Percentiles rank a stretch among this genome's conserved stretches.
These are phyloP conservation scores for Blumeriella jaapii DNA, from an alignment of 2,329 filamentous ascomycete genomes.

Conservation along the genomic window DNA sequence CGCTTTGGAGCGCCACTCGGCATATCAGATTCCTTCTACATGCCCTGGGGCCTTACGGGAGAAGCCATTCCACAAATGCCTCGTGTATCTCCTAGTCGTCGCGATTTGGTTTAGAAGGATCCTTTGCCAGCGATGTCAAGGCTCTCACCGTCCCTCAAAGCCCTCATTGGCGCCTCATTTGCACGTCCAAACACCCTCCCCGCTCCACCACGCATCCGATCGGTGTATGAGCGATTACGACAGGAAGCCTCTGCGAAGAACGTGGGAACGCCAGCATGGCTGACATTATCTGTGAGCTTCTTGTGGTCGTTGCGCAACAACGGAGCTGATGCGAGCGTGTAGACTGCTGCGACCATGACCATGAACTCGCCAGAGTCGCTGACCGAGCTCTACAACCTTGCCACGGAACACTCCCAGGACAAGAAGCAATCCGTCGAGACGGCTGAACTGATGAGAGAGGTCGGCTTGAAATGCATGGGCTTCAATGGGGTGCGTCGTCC, in stretches of 20 bases:
- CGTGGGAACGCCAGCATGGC: constrained; percentile 53
- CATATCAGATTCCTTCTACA: no score
- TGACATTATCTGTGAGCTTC: constrained; percentile 46
- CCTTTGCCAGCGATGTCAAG: constrained; percentile 58
- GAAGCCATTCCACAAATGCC: no score
- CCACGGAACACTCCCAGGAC: constrained; percentile 18
- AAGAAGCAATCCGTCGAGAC: constrained; percentile 18
- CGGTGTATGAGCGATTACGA: constrained; percentile 53
- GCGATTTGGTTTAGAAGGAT: no score
- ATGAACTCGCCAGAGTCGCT: constrained; percentile 76
- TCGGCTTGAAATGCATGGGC: constrained; percentile 66
- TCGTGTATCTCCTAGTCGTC: neutral
- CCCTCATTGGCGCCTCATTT: constrained; percentile 59
- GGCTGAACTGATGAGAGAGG: constrained; percentile 63
- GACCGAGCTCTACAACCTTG: constrained; percentile 35
- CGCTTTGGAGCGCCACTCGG: no score
- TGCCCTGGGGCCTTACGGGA: no score
- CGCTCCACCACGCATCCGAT: constrained; percentile 49
- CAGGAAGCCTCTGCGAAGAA: constrained; percentile 49
- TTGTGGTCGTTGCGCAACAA: neutral
- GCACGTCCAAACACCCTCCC: constrained; percentile 54
- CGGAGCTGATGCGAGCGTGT: constrained; percentile 6
- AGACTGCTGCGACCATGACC: constrained; percentile 75
- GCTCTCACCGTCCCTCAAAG: constrained; percentile 58
- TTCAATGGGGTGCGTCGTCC: constrained; percentile 48